A percentile compares a stretch with the other conserved stretches of the same genome.
Evolutionary conservation across 78 protist species (phyloP).

Genomic region (Dictyostelium intermedium): DNA sequence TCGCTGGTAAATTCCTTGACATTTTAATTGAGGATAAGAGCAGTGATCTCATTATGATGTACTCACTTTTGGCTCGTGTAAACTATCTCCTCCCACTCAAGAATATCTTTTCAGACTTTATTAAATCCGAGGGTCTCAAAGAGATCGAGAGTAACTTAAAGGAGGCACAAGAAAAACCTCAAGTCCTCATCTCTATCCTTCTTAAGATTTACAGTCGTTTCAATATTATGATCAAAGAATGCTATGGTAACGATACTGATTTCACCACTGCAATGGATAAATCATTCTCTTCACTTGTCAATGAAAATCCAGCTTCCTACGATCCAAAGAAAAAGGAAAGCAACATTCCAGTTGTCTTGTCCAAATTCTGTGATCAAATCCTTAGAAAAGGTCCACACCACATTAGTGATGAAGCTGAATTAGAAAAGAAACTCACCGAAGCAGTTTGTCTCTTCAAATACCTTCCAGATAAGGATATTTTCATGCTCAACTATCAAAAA

Average conservation of each 20-base stretch:
- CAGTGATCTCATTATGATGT: slow-evolving; percentile 77
- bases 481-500: slow-evolving; percentile 81
- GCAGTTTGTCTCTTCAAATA: slow-evolving; percentile 79
- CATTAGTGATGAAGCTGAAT: slow-evolving; percentile 73
- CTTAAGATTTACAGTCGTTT: slow-evolving; percentile 53
- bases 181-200: slow-evolving; percentile 48
- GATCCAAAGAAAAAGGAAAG: slow-evolving; percentile 61
- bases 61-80: slow-evolving; percentile 56
- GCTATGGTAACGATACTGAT: slow-evolving; percentile 36
- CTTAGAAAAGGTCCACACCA: slow-evolving; percentile 77
- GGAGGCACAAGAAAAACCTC: slow-evolving; percentile 82
- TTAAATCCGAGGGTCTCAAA: slow-evolving; percentile 70
- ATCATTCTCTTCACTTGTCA: slow-evolving; percentile 54
- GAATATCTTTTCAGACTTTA: slow-evolving; percentile 34
- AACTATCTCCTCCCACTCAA: slow-evolving; percentile 38
- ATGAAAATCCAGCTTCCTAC: slow-evolving; percentile 66
- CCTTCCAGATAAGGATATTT: slow-evolving; percentile 84
- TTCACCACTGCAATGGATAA: slow-evolving; percentile 77
- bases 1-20: slow-evolving; percentile 72
- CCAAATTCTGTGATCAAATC: slow-evolving; percentile 83
- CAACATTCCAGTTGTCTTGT: slow-evolving; percentile 66
- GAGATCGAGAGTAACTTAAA: slow-evolving; percentile 71
- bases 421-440: slow-evolving; percentile 65
- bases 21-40: slow-evolving; percentile 38
- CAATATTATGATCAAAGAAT: slow-evolving; percentile 50